phyloP scores from a whole-genome alignment of 1,139 yeast species.

The Geotrichum carabidarum region DNA sequence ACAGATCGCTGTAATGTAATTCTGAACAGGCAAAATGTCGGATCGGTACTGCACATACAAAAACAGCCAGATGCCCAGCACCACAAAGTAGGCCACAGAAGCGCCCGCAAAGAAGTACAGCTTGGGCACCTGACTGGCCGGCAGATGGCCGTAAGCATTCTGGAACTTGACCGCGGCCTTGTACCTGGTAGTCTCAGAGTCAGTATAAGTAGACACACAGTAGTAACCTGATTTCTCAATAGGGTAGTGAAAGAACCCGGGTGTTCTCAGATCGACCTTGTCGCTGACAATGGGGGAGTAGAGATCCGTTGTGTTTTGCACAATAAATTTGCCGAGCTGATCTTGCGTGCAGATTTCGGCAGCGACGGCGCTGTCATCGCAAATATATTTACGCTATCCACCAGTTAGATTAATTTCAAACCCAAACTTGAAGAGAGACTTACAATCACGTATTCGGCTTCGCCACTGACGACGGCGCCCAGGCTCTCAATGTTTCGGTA shows the following conservation, averaged over 20 bases:
- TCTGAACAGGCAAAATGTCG: conserved; percentile 85
- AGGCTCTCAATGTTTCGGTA: conserved; percentile 67
- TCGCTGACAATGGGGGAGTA: conserved; percentile 56
- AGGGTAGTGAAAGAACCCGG: conserved; percentile 56
- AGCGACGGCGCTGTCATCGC: conserved; percentile 66
- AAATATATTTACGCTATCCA: conserved; percentile 50
- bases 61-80: conserved; percentile 76
- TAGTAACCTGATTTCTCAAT: conserved; percentile 80
- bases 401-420: conserved; percentile 19
- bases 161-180: conserved; percentile 69
- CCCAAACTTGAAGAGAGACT: background rate
- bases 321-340: conserved; percentile 58
- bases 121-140: conserved; percentile 89
- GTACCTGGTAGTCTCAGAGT: conserved; percentile 44
- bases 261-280: conserved; percentile 53
- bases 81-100: conserved; percentile 76
- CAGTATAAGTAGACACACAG: conserved; percentile 71
- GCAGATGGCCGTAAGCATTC: conserved; percentile 82
- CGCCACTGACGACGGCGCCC: conserved; percentile 48
- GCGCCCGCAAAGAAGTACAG: conserved; percentile 83
- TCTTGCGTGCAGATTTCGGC: conserved; percentile 52
- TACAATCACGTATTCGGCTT: conserved; percentile 19
- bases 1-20: conserved; percentile 80
- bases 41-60: conserved; percentile 81
- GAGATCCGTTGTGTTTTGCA: conserved; percentile 41